Evolutionary conservation across 2,329 filamentous ascomycete species (phyloP).

Genomic region (Penicillium rolfsii): DNA sequence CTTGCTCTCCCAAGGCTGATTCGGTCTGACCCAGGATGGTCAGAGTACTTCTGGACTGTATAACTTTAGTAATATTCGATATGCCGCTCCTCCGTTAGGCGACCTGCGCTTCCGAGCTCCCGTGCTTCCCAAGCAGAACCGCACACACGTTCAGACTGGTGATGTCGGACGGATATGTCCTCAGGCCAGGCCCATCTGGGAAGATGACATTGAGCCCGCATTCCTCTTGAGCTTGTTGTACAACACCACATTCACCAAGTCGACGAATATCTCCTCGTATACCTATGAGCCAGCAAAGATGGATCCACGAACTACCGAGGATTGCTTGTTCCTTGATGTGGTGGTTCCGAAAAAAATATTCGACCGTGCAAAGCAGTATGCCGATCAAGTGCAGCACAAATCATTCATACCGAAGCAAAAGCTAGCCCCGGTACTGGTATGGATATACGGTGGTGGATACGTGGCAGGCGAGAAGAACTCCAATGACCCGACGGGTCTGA

Average conservation of each 20-base stretch:
- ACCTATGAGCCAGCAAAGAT: constrained; percentile 18
- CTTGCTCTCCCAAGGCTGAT: background rate
- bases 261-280: constrained; percentile 30
- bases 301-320: constrained; percentile 38
- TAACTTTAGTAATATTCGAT: constrained; percentile 62
- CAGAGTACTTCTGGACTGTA: constrained; percentile 48
- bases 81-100: constrained; percentile 57
- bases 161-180: constrained; percentile 49
- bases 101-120: constrained; percentile 57
- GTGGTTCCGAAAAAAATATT: constrained; percentile 40
- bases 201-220: constrained; percentile 21
- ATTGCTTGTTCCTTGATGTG: constrained; percentile 46
- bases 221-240: constrained; percentile 27
- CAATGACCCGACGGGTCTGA: constrained; percentile 44
- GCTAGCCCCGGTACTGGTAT: constrained; percentile 43
- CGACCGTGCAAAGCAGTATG: constrained; percentile 25
- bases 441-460: constrained; percentile 57
- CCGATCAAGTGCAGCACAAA: constrained; percentile 21
- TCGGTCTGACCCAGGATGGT: background rate
- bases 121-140: constrained; percentile 47
- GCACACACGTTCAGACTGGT: constrained; percentile 52
- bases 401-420: constrained; percentile 10
- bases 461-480: constrained; percentile 43
- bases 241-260: constrained; percentile 21
- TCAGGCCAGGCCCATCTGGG: constrained; percentile 53